Base-by-base conservation (phyloP, 164 flowering plant species). In the Kalanchoe fedtschenkoi region DNA sequence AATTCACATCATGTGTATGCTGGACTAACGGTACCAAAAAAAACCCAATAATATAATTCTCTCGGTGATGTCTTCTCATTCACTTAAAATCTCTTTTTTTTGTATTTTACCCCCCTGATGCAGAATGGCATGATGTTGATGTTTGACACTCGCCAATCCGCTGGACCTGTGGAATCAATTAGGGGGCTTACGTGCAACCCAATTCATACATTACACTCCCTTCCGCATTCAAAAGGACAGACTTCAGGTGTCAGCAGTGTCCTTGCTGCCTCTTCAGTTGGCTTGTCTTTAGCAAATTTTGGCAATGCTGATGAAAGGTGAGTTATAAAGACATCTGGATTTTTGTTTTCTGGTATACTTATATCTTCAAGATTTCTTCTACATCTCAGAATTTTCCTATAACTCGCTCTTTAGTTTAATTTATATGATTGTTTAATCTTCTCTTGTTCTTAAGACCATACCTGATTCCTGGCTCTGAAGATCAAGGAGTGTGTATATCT, bases 401-500 rank as follows among this genome's bases (percentile, higher is more conserved):
- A 17, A 15, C 14, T 34, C 32, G 10, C 28, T 17, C 38, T 17
- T 58, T 33, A 16, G 4, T 33, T 34, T 30, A 10, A 15, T 33
- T 17, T 16, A 13, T 3, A 16, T 34, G 19, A 30, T 33, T 37
- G 7, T 11, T 30, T 1, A 42, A 42, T 32, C 11, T 21, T 29
- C 13, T 57, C 24, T 58, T 33, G 60, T 58, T 19, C n/a, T 19
- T 33, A 43, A 89, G 96, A 83, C 80, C 89, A 34, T 66, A 28
- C 59, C 61, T 82, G 62, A 69, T 89, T 64, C 83, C 90, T 60
- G 87, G 62, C 61, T 67, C 84, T 33, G 85, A 74, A 44, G 78
- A 84, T 69, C 83, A 80, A 73, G 97, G 95, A 51, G 89, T 90
- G n/a, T 93, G 98, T 68, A 86, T 86, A 69, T 88, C 97, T 37